Evolutionary conservation across 371 early-diverging fungal genomes (phyloP), one percentile per base, ranked within the genome.

Genomic region (Mortierella sp.): DNA sequence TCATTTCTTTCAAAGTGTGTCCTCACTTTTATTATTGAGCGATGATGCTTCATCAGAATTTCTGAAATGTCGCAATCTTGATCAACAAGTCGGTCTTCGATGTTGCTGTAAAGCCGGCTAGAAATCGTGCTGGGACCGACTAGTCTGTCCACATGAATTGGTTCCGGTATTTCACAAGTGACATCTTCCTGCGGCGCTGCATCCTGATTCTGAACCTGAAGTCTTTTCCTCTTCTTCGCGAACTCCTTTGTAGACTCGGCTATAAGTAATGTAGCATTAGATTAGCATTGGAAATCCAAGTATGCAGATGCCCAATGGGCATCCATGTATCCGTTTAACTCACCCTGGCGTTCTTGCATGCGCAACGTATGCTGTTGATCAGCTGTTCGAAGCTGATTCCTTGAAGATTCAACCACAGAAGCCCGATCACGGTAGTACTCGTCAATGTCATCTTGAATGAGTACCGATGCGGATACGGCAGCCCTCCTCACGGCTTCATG

Each of bases 351-450:
- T 39, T 54, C 51, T 41, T 56, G 34, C 48, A 67, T 55, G 46
- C 47, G 49, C 50, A 23, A 49, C 26, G 53, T 68, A 58, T 19
- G 68, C 41, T 48, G 61, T 52, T 53, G 45, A 61, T 61, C 68
- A 19, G 61, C 28, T 19, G 52, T 57, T 14, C 24, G 56, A 61
- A 61, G 61, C 56, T 68, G 61, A 18, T 61, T 52, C 57, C 52
- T 50, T 49, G 61, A 68, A 21, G 57, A 51, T 68, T 68, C 68
- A 55, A 68, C 61, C 24, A 61, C 38, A 57, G 45, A 50, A 14
- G 46, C 49, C 31, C 68, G 68, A 24, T 52, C 58, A n/a, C 56
- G 58, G 53, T 61, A 61, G 53, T 68, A 68, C 28, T 61, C 53
- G 42, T 57, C 62, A 28, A 61, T 24, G 24, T 68, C 57, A 45